phyloP scores from a whole-genome alignment of 345 rosid genomes.

The Microcos paniculata region DNA sequence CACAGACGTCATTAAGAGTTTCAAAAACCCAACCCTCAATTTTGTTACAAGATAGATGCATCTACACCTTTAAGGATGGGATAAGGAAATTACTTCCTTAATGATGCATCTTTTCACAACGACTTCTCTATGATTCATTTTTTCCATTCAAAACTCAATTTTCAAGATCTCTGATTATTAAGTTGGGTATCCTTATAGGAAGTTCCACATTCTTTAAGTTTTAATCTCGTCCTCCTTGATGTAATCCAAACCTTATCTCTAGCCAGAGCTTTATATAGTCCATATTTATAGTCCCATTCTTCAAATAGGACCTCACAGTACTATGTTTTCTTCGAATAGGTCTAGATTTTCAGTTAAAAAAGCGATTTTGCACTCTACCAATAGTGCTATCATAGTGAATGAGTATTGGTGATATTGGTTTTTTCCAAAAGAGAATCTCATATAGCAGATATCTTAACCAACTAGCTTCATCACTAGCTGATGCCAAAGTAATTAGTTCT shows the following conservation, averaged over 20 bases:
- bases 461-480: not conserved
- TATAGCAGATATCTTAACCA: too few species aligned
- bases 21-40: too few species aligned
- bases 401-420: not conserved
- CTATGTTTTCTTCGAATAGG: not conserved
- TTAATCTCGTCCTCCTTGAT: not conserved
- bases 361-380: not conserved
- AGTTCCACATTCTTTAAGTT: not conserved
- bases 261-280: not conserved
- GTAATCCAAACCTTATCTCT: not conserved
- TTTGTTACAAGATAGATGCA: too few species aligned
- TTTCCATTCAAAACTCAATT: too few species aligned
- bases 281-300: not conserved
- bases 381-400: not conserved
- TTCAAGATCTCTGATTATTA: not conserved
- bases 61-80: too few species aligned
- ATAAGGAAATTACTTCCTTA: too few species aligned
- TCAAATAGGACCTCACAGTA: not conserved
- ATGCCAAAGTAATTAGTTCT: not conserved
- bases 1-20: too few species aligned
- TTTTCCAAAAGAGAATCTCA: not conserved
- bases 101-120: too few species aligned
- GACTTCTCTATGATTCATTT: too few species aligned
- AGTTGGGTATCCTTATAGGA: not conserved
- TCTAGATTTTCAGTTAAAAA: not conserved